A percentile compares a stretch with the other conserved stretches of the same genome.
phyloP scores from a whole-genome alignment of 2,329 filamentous ascomycete species.

The Diaporthe destruens region DNA sequence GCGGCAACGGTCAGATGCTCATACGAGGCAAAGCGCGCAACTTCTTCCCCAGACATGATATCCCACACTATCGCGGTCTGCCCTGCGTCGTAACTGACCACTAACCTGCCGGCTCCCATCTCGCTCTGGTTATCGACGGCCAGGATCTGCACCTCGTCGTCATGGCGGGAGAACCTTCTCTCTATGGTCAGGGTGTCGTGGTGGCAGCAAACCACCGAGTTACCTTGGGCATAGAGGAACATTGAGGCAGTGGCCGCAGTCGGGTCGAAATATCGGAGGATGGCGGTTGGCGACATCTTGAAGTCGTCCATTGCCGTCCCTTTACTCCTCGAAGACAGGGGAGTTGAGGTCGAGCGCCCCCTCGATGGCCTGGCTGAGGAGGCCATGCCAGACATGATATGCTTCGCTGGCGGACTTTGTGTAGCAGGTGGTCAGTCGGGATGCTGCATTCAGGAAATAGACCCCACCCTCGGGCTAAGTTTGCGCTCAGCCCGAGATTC shows the following conservation, averaged over 20 bases:
- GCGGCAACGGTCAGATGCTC: conserved; percentile 85
- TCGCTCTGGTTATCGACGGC: conserved; percentile 94
- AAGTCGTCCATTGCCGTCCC: conserved; percentile 64
- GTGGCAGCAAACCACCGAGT: conserved; percentile 86
- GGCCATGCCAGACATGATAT: conserved; percentile 68
- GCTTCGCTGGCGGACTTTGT: conserved; percentile 43
- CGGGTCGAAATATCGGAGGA: conserved; percentile 78
- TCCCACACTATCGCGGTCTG: conserved; percentile 98
- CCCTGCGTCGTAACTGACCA: conserved; percentile 92
- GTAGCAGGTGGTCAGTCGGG: conserved; percentile 47
- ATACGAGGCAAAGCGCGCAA: conserved; percentile 93
- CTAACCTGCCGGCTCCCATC: conserved; percentile 82
- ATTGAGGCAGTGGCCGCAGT: conserved; percentile 92
- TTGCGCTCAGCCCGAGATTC: conserved; percentile 43
- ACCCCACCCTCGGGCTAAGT: conserved; percentile 40
- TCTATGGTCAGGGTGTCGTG: conserved; percentile 94
- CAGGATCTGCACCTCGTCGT: conserved; percentile 85
- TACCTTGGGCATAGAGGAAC: conserved; percentile 89
- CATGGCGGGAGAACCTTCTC: conserved; percentile 84
- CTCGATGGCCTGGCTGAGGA: conserved; percentile 65
- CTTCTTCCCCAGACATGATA: conserved; percentile 88
- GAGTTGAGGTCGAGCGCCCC: conserved; percentile 69
- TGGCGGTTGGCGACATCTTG: conserved; percentile 63
- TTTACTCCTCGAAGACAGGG: conserved; percentile 63
- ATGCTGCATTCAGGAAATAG: conserved; percentile 42